Base-by-base conservation (phyloP, 108 stramenopile genomes). In the Nitzschia sp. region DNA sequence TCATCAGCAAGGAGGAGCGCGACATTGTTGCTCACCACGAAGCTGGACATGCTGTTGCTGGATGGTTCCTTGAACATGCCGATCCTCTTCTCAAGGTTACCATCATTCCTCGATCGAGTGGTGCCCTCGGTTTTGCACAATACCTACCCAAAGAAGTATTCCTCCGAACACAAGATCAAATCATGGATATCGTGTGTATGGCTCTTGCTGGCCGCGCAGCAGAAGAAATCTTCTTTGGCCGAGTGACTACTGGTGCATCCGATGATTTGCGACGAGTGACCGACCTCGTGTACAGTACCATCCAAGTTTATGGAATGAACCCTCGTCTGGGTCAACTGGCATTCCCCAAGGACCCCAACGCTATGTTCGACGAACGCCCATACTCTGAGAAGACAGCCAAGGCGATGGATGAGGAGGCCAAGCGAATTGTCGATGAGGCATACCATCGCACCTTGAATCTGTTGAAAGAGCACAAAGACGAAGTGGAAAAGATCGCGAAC, bases 331-430 rank as follows among this genome's bases (percentile, higher is more conserved):
- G 98, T 10, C 96, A 98, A 72, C 73, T 99, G 11, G 87, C 96
- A 29, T 99, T 97, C 71, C 95, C 95, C 17, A 87, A 94, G 76
- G 84, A 96, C 56, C 83, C 79, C 24, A 87, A 86, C 75, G 83
- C 81, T 19, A 76, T 77, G 83, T 77, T 55, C 37, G 93, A 85
- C n/a, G 92, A 93, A 69, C 83, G 91, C 59, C 95, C 93, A 8
- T 99, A 99, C 85, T 91, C 89, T 14, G 97, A 99, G 38, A 82
- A 83, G 22, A 99, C 98, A 6, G 97, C 97, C 6, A 74, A 93
- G 67, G 88, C 93, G 19, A 99, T 99, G 92, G 98, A 99, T 72
- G 93, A 95, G 71, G 96, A 99, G 72, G 98, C 95, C 0, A 76
- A 86, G 41, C 57, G 52, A 34, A 95, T 99, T 63, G 97, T 98